Evolutionary conservation across 352 stramenopile species (phyloP).

Genomic region (Albugo laibachii): DNA sequence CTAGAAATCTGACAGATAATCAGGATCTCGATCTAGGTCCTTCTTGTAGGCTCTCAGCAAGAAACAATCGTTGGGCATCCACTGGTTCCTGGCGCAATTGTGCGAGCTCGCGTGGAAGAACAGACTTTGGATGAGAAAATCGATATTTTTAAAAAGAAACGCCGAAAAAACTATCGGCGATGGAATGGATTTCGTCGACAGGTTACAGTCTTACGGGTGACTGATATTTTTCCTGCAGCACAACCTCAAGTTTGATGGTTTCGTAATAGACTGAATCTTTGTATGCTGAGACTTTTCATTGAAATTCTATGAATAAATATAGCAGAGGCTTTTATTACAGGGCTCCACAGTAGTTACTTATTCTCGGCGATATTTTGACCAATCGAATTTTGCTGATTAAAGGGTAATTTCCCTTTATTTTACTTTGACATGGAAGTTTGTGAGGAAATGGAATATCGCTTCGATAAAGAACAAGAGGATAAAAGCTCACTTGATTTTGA

Average conservation of each 20-base stretch:
- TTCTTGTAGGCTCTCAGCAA: slow-evolving; percentile 68
- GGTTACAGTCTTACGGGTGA: slow-evolving; percentile 71
- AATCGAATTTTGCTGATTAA: no score
- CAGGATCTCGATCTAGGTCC: slow-evolving; percentile 16
- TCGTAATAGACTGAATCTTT: background rate
- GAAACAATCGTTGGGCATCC: slow-evolving; percentile 63
- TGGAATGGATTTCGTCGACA: slow-evolving; percentile 77
- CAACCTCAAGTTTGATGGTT: slow-evolving; percentile 2
- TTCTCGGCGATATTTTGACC: no score
- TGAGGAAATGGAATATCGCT: no score
- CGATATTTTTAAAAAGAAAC: slow-evolving; percentile 82
- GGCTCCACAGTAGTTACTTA: no score
- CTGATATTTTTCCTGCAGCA: slow-evolving; percentile 29
- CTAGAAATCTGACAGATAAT: background rate
- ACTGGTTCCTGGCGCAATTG: slow-evolving; percentile 42
- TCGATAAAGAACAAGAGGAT: no score
- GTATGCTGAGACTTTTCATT: no score
- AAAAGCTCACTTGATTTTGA: no score
- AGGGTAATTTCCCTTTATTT: no score
- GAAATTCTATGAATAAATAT: no score
- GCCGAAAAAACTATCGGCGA: slow-evolving; percentile 78
- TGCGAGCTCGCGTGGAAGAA: slow-evolving; percentile 66
- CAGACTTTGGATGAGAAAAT: slow-evolving; percentile 78
- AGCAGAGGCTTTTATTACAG: no score
- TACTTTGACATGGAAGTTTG: no score